These are phyloP conservation scores for Pythium oligandrum DNA, from an alignment of 352 stramenopile genomes.

Conservation along the genomic window DNA sequence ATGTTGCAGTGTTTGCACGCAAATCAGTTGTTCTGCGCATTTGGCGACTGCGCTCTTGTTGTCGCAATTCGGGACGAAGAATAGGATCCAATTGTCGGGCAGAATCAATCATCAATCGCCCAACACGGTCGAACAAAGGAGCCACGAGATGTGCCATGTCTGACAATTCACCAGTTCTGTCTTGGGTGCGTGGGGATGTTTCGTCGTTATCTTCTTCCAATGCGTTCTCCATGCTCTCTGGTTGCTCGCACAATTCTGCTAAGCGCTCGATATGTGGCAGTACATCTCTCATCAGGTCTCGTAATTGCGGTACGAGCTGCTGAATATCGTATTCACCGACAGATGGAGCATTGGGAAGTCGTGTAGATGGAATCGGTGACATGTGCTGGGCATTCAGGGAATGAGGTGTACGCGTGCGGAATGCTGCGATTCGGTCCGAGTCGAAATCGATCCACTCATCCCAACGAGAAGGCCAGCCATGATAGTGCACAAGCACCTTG, in stretches of 20 bases:
- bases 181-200: background rate
- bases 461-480: slow-evolving; percentile 96
- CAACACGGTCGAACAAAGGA: slow-evolving; percentile 79
- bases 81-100: slow-evolving; percentile 53
- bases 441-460: slow-evolving; percentile 97
- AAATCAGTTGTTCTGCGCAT: background rate
- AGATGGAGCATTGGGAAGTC: slow-evolving; percentile 45
- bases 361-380: slow-evolving; percentile 50
- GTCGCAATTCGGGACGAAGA: slow-evolving; percentile 41
- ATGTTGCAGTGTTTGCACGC: slow-evolving; percentile 25
- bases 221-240: slow-evolving; percentile 11
- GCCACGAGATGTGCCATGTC: slow-evolving; percentile 67
- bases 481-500: slow-evolving; percentile 95
- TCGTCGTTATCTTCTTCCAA: background rate
- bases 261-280: slow-evolving; percentile 67
- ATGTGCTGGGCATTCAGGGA: slow-evolving; percentile 37
- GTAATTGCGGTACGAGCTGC: slow-evolving; percentile 44
- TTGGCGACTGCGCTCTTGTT: slow-evolving; percentile 25
- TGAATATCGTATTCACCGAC: slow-evolving; percentile 41
- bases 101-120: slow-evolving; percentile 66
- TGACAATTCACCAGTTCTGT: slow-evolving; percentile 31
- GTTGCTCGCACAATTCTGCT: slow-evolving; percentile 49
- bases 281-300: slow-evolving; percentile 65
- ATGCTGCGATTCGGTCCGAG: slow-evolving; percentile 92
- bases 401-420: slow-evolving; percentile 90